These are phyloP conservation scores for Mucor saturninus DNA, from an alignment of 371 early-diverging fungal genomes.

Conservation along the genomic window DNA sequence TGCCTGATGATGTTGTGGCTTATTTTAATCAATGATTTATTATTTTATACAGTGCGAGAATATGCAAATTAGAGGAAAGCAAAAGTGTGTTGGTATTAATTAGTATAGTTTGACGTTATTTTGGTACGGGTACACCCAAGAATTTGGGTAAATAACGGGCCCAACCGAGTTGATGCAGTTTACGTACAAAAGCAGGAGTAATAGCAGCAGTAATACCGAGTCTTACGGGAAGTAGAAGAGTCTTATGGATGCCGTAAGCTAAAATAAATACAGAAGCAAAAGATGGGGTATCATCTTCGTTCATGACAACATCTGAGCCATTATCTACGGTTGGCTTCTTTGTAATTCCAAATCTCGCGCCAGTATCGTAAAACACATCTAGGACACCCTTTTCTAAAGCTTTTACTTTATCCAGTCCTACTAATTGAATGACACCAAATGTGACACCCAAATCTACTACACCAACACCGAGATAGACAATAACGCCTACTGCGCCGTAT, in stretches of 20 bases:
- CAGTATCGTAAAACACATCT: constrained; percentile 21
- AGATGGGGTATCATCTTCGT: constrained; percentile 34
- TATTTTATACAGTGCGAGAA: constrained; percentile 2
- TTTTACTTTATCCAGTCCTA: constrained; percentile 48
- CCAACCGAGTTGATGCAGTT: constrained; percentile 47
- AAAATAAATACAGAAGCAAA: constrained; percentile 49
- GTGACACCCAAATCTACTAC: constrained; percentile 42
- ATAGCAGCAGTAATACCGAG: constrained; percentile 50
- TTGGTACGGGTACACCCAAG: constrained; percentile 24
- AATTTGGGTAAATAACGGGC: constrained; percentile 43
- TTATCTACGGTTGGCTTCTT: constrained; percentile 17
- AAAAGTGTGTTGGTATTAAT: background rate
- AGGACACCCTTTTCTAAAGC: constrained; percentile 37
- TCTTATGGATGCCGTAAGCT: constrained; percentile 58
- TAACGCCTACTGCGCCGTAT: constrained; percentile 47
- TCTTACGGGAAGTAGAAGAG: constrained; percentile 50
- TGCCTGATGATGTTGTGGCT: background rate
- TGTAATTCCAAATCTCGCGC: constrained; percentile 19
- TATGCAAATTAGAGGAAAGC: background rate
- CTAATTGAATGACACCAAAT: constrained; percentile 43
- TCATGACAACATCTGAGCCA: background rate
- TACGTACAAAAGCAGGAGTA: constrained; percentile 50
- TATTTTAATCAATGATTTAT: background rate
- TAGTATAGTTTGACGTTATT: constrained; percentile 5
- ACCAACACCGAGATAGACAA: constrained; percentile 51